Conservation (phyloP, 2,329 filamentous ascomycete genomes). For the Colletotrichum lini region DNA sequence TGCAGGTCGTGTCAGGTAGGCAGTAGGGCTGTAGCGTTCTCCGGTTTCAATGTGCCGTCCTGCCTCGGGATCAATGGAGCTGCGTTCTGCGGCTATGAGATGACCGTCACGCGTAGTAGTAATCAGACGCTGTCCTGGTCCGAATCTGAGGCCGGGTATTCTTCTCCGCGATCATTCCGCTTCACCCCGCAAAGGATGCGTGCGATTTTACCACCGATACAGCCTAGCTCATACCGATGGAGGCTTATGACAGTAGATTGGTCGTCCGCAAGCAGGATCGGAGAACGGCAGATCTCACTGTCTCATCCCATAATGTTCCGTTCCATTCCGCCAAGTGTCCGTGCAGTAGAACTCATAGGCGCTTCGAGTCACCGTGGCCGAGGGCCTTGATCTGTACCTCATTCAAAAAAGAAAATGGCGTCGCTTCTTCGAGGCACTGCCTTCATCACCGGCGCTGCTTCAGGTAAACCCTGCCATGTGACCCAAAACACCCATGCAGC, state of each 20-base stretch:
- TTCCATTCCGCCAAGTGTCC: neutral
- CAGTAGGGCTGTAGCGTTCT: neutral
- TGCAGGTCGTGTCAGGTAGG: neutral
- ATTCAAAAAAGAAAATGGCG: constrained; percentile 48
- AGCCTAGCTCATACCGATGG: neutral
- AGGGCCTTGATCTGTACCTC: no score
- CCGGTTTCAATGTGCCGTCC: neutral
- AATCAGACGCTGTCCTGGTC: neutral
- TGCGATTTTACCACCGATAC: neutral
- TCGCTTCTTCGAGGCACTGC: constrained; percentile 60
- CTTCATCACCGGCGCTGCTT: constrained; percentile 64
- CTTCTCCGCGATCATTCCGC: constrained; percentile 1
- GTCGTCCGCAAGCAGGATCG: neutral
- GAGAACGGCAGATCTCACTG: neutral
- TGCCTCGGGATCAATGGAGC: neutral
- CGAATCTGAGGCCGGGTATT: neutral
- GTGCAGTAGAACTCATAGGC: neutral
- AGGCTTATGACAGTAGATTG: neutral
- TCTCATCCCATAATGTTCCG: neutral
- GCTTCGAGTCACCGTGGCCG: neutral
- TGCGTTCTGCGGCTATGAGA: no score
- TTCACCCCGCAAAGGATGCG: neutral
- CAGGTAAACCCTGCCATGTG: constrained; percentile 50
- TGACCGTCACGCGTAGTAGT: neutral
- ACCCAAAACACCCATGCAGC: no score